phyloP scores from a whole-genome alignment of 2,329 filamentous ascomycete genomes.

The Rhynchosporium graminicola region DNA sequence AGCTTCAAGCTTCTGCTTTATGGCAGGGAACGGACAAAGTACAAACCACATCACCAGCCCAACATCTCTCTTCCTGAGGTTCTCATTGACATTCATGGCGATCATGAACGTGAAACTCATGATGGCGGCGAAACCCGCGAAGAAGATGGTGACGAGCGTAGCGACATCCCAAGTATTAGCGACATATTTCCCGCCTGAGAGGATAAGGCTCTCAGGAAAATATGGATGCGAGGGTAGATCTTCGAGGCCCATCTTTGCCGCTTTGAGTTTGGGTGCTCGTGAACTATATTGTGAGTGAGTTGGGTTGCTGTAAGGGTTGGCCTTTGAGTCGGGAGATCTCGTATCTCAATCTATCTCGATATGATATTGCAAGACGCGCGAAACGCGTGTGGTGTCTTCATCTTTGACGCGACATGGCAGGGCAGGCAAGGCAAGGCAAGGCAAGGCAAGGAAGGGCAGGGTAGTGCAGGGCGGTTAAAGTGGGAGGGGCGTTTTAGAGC shows the following conservation, averaged over 20 bases:
- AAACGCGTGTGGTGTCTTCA: not conserved
- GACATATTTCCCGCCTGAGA: constrained; percentile 32
- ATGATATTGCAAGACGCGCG: constrained; percentile 6
- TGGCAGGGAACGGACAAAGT: constrained; percentile 38
- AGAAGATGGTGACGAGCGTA: constrained; percentile 33
- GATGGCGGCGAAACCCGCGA: constrained; percentile 27
- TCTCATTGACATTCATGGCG: constrained; percentile 28
- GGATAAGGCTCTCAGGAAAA: constrained; percentile 30
- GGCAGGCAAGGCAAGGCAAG: not conserved
- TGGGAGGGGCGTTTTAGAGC: constrained; percentile 3
- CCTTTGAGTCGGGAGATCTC: not conserved
- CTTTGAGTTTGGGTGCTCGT: not conserved
- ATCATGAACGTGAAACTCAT: constrained; percentile 26
- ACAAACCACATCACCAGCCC: constrained; percentile 38
- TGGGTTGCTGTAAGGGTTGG: not conserved
- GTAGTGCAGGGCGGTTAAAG: too few relatives aligned
- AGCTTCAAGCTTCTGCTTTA: not conserved
- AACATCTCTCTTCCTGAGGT: constrained; percentile 30
- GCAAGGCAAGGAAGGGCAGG: too few relatives aligned
- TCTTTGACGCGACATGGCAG: not conserved
- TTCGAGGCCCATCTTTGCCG: not conserved
- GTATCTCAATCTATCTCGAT: not conserved
- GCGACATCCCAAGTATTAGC: constrained; percentile 29
- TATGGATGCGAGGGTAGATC: constrained; percentile 33
- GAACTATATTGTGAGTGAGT: not conserved